These are phyloP conservation scores for Lentinus polychrous DNA, from an alignment of 1,284 basidiomycete genomes.

Conservation along the genomic window DNA sequence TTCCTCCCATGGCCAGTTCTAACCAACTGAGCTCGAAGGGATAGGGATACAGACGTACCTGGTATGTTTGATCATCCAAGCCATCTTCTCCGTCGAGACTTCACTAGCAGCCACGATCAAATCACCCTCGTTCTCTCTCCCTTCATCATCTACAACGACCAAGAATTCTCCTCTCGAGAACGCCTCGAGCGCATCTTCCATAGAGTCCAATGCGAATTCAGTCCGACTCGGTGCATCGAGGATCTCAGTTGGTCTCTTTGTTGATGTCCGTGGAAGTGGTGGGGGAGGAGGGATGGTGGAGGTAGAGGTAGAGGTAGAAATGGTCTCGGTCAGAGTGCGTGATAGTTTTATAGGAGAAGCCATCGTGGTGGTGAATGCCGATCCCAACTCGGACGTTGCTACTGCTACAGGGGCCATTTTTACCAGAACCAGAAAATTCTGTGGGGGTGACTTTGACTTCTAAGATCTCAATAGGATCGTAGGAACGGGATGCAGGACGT, in stretches of 20 bases:
- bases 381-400: neutral
- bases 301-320: constrained; percentile 3
- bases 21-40: neutral
- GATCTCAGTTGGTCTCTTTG: constrained; percentile 22
- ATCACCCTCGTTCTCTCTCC: constrained; percentile 92
- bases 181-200: constrained; percentile 76
- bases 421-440: too few species aligned
- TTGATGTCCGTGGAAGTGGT: constrained; percentile 12
- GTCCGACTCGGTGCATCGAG: constrained; percentile 19
- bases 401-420: constrained; percentile 5
- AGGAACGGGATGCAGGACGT: too few species aligned
- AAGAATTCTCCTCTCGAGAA: constrained; percentile 84
- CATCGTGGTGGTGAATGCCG: neutral
- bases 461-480: too few species aligned
- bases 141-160: constrained; percentile 93
- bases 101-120: constrained; percentile 79
- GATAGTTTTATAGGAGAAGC: constrained; percentile 2
- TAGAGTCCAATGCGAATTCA: constrained; percentile 50
- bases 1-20: neutral
- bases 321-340: neutral
- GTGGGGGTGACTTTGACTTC: neutral
- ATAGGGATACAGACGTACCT: constrained; percentile 50
- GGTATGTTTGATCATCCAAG: constrained; percentile 96
- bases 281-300: constrained; percentile 10
- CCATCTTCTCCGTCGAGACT: constrained; percentile 94